Evolutionary conservation across 495 filamentous ascomycete genomes (phyloP).

Genomic region (Echria macrotheca): DNA sequence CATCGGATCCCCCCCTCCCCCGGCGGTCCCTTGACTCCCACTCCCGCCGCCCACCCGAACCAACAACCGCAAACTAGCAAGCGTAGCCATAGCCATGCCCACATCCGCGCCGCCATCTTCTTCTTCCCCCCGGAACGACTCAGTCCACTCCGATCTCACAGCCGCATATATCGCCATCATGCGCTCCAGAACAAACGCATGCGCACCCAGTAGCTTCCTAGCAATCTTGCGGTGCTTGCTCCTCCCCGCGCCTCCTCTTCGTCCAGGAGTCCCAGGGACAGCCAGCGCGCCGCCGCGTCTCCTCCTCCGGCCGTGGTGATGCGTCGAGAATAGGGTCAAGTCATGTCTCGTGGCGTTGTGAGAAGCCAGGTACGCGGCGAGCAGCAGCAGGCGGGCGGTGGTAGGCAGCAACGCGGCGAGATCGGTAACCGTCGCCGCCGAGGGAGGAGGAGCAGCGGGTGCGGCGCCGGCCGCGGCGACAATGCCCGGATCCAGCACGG

Average conservation of each 20-base stretch:
- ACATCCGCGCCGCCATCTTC: slow-evolving; percentile 47
- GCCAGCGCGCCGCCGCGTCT: slow-evolving; percentile 28
- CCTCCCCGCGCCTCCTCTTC: slow-evolving; percentile 35
- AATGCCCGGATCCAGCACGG: slow-evolving; percentile 64
- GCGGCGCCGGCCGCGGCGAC: too few relatives aligned
- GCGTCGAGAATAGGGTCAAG: slow-evolving; percentile 76
- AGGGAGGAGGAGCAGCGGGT: slow-evolving; percentile 9
- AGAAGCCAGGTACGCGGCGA: slow-evolving; percentile 86
- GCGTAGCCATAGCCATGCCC: slow-evolving; percentile 69
- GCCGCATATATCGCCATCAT: slow-evolving; percentile 82
- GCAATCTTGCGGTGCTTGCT: slow-evolving; percentile 65
- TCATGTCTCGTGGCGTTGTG: slow-evolving; percentile 78
- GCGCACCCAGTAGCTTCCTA: slow-evolving; percentile 63
- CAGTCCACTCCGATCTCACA: slow-evolving; percentile 63
- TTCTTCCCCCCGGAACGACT: slow-evolving; percentile 17
- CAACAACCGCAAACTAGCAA: slow-evolving; percentile 71
- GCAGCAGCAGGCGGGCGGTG: slow-evolving; percentile 74
- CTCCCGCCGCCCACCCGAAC: slow-evolving; percentile 46
- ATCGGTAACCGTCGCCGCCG: slow-evolving; percentile 18
- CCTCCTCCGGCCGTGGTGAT: slow-evolving; percentile 49
- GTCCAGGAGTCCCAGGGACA: slow-evolving; percentile 8
- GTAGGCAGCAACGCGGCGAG: slow-evolving; percentile 59
- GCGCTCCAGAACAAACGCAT: slow-evolving; percentile 81
- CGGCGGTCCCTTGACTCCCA: too few relatives aligned
- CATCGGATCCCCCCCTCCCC: slow-evolving; percentile 48